A percentile compares a stretch with the other conserved stretches of the same genome.
Evolutionary conservation across 805 yeast genomes (phyloP).

Genomic region (Naumovozyma baii): DNA sequence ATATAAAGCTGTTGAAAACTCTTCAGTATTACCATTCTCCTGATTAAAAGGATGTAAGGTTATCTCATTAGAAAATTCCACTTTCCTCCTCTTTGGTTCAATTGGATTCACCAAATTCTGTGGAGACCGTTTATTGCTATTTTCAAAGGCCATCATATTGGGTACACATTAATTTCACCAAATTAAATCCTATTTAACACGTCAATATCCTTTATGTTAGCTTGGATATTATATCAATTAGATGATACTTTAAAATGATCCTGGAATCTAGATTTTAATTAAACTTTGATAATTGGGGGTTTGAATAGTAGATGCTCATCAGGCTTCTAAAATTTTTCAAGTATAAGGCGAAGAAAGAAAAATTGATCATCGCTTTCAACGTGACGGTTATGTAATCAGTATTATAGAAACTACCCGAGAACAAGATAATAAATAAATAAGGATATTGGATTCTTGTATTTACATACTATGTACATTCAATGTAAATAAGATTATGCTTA

Average conservation of each 20-base stretch:
- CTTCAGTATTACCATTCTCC: slow-evolving; percentile 8
- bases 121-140: slow-evolving; percentile 18
- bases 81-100: slow-evolving; percentile 25
- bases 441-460: no score
- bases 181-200: background rate
- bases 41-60: slow-evolving; percentile 11
- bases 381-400: no score
- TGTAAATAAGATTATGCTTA: slow-evolving; percentile 1
- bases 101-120: slow-evolving; percentile 8
- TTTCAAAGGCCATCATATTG: slow-evolving; percentile 28
- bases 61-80: slow-evolving; percentile 25
- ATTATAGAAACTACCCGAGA: no score
- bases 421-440: no score
- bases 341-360: background rate
- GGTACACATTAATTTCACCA: background rate
- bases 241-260: no score
- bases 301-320: slow-evolving; percentile 2
- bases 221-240: no score
- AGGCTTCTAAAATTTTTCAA: slow-evolving; percentile 4
- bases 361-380: background rate
- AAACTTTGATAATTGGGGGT: no score
- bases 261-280: no score
- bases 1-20: slow-evolving; percentile 31
- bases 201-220: background rate
- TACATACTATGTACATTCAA: background rate